Evolutionary conservation across 805 yeast genomes (phyloP).

Genomic region (Myxozyma mucilagina): DNA sequence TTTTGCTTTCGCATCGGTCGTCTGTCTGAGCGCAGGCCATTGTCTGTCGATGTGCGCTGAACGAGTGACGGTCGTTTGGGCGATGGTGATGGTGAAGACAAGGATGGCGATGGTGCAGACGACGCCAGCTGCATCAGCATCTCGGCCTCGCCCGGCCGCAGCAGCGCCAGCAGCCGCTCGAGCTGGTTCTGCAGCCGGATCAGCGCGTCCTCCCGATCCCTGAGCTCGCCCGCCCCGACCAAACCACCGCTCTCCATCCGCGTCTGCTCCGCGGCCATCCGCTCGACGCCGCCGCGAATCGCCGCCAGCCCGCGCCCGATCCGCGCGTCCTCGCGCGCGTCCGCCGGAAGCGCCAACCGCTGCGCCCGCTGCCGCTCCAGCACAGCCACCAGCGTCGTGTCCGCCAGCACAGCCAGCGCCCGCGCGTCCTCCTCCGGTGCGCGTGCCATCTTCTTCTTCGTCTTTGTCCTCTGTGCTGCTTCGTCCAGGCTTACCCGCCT

Average conservation of each 20-base stretch:
- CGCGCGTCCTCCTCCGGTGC: neutral
- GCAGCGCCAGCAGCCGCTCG: slow-evolving; percentile 24
- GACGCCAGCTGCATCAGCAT: slow-evolving; percentile 8
- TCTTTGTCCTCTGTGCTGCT: neutral
- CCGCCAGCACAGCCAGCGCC: slow-evolving; percentile 35
- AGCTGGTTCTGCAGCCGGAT: slow-evolving; percentile 31
- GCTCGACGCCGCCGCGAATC: slow-evolving; percentile 34
- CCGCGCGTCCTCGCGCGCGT: slow-evolving; percentile 38
- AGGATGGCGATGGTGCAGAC: slow-evolving; percentile 15
- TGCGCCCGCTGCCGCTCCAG: slow-evolving; percentile 39
- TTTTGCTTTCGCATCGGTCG: slow-evolving; percentile 14
- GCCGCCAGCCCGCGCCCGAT: slow-evolving; percentile 34
- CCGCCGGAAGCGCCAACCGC: slow-evolving; percentile 35
- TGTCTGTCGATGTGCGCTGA: neutral
- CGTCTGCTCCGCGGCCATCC: slow-evolving; percentile 34
- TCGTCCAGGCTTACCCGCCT: neutral
- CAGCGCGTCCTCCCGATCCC: slow-evolving; percentile 20
- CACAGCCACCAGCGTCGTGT: slow-evolving; percentile 38
- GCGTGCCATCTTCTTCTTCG: neutral
- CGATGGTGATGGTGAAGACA: slow-evolving; percentile 4
- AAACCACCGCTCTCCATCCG: slow-evolving; percentile 16
- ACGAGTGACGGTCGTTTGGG: neutral
- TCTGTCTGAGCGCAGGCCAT: neutral
- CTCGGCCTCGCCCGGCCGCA: slow-evolving; percentile 29
- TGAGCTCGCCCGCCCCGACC: slow-evolving; percentile 21